These are phyloP conservation scores for Psilocybe subaeruginosa DNA, from an alignment of 768 basidiomycete species.

Conservation along the genomic window DNA sequence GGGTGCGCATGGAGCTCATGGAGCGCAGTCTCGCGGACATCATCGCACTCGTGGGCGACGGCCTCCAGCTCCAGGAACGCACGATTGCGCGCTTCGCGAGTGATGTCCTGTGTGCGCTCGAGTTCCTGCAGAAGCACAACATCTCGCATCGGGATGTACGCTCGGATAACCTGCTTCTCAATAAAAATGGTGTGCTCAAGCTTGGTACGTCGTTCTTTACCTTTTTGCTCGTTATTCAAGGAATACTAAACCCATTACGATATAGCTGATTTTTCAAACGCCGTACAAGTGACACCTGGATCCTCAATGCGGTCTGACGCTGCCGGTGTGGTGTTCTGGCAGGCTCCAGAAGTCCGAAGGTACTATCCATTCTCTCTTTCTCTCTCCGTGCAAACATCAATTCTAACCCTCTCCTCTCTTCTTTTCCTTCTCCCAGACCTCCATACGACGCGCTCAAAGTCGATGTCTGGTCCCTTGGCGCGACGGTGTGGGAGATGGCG, in stretches of 20 bases:
- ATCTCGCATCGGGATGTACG: conserved; percentile 87
- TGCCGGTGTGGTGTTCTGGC: conserved; percentile 82
- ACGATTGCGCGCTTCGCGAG: conserved; percentile 74
- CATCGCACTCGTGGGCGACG: conserved; percentile 62
- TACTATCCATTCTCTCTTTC: neutral
- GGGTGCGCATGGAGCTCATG: conserved; percentile 93
- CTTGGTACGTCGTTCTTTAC: conserved; percentile 52
- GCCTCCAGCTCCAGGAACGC: conserved; percentile 67
- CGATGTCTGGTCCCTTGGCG: conserved; percentile 82
- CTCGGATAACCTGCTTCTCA: conserved; percentile 81
- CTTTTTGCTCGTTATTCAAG: neutral
- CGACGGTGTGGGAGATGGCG: conserved; percentile 84
- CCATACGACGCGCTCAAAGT: conserved; percentile 75
- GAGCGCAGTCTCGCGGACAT: conserved; percentile 86
- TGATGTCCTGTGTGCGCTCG: conserved; percentile 73
- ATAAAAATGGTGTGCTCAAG: conserved; percentile 70
- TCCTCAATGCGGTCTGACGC: conserved; percentile 55
- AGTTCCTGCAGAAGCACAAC: conserved; percentile 62
- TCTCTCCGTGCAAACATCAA: neutral
- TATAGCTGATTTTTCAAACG: conserved; percentile 81
- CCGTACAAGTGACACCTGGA: conserved; percentile 59
- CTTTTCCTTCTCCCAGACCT: conserved; percentile 42
- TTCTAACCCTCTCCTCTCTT: conserved; percentile 16
- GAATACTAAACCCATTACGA: neutral
- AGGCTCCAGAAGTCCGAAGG: conserved; percentile 38